Evolutionary conservation across 2,329 filamentous ascomycete genomes (phyloP).

Genomic region (Geosmithia putterillii): DNA sequence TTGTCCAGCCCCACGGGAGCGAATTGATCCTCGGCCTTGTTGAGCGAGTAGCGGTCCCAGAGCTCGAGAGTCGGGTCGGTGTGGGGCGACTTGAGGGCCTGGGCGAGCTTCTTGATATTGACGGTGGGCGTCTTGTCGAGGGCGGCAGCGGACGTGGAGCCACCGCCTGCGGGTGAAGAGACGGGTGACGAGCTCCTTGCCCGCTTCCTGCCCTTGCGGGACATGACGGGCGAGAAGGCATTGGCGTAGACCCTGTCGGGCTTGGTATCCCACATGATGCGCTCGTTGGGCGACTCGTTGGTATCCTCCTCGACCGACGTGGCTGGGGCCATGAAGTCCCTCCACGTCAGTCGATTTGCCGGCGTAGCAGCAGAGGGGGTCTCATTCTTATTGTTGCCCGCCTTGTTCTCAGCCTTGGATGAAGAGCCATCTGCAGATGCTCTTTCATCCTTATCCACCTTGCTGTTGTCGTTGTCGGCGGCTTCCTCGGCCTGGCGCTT

Average conservation of each 20-base stretch:
- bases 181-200: slow-evolving; percentile 62
- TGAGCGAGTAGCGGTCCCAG: slow-evolving; percentile 62
- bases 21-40: slow-evolving; percentile 24
- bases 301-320: slow-evolving; percentile 29
- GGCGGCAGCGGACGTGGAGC: slow-evolving; percentile 14
- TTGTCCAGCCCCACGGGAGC: slow-evolving; percentile 34
- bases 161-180: slow-evolving; percentile 49
- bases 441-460: slow-evolving; percentile 4
- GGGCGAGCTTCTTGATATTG: slow-evolving; percentile 45
- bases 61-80: slow-evolving; percentile 62
- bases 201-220: slow-evolving; percentile 48
- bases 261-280: slow-evolving; percentile 47
- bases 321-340: slow-evolving; percentile 40
- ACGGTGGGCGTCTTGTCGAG: slow-evolving; percentile 25
- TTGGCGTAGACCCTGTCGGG: slow-evolving; percentile 18
- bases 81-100: slow-evolving; percentile 52
- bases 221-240: slow-evolving; percentile 30
- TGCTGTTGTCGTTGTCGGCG: slow-evolving; percentile 3
- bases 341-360: slow-evolving; percentile 40
- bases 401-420: slow-evolving; percentile 8
- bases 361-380: slow-evolving; percentile 13
- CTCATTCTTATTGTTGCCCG: slow-evolving; percentile 3
- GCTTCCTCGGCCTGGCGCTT: slow-evolving; percentile 6
- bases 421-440: slow-evolving; percentile 6
- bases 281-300: slow-evolving; percentile 45